Evolutionary conservation across 2,329 filamentous ascomycete genomes (phyloP).

Genomic region (Cytospora mali): DNA sequence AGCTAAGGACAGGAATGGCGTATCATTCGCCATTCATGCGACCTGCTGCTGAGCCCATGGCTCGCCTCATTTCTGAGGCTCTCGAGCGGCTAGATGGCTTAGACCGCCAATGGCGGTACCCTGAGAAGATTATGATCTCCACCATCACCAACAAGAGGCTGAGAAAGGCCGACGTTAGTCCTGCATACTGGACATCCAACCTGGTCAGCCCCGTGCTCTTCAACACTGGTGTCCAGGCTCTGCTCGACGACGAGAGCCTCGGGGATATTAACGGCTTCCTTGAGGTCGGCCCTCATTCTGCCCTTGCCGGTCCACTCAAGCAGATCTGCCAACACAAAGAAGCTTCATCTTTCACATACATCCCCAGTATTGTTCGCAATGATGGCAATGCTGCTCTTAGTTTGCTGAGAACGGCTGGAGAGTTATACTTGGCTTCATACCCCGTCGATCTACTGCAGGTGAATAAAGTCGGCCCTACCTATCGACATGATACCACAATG

Average conservation of each 20-base stretch:
- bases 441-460: too few relatives aligned
- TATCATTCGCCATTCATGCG: not conserved
- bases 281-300: slow-evolving; percentile 3
- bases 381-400: not conserved
- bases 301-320: not conserved
- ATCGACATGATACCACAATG: too few relatives aligned
- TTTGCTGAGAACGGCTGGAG: not conserved
- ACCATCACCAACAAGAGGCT: not conserved
- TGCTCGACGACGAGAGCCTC: not conserved
- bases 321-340: not conserved
- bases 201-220: not conserved
- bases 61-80: not conserved
- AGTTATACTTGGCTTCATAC: not conserved
- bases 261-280: not conserved
- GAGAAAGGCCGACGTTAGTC: not conserved
- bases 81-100: not conserved
- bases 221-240: not conserved
- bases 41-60: not conserved
- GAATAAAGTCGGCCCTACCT: too few relatives aligned
- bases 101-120: not conserved
- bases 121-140: not conserved
- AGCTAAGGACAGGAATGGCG: not conserved
- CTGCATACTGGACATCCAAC: not conserved
- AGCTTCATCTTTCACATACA: not conserved
- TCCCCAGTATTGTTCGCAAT: not conserved